Base-by-base conservation (phyloP, 1,284 basidiomycete genomes). In the Rhodotorula sp. region DNA sequence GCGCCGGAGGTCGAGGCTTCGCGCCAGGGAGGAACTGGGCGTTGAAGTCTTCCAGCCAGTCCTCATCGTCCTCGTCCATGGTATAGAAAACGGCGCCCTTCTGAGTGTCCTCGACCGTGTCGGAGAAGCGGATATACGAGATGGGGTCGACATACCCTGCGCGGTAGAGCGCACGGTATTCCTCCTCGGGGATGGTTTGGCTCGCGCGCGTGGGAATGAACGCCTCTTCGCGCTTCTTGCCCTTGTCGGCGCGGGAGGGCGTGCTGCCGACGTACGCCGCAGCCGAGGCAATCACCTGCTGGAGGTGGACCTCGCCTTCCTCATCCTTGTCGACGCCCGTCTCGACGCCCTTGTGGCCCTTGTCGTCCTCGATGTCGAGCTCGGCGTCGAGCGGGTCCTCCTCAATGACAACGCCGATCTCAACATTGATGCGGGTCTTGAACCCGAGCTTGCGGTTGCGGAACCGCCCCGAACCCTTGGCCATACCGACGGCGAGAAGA, bases 61-160 rank as follows among this genome's bases (percentile, higher is more conserved):
- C 90, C 77, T 91, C 88, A 83, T 99, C 97, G 51, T 92, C 90
- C 81, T 99, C 97, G 80, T 99, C 97, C 90, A 98, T 91, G 78
- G 89, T 91, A 81, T 99, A 98, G 9, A 89, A 87, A 80, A 90
- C 92, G 67, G 80, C 72, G 77, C 80, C 81, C 1, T 88, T 89
- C 77, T 85, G 83, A 41, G 86, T 83, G 78, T 97, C 94, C 80
- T 99, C 97, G 74, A 92, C 89, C 4, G 92, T 94, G 78, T 92
- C 88, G 17, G 93, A 95, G 61, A 89, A 92, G 72, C 89, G 88
- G 71, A 97, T 86, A 81, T 93, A 96, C 0, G 90, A 88, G 55
- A 86, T 81, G 8, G 93, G 89, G 77, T 95, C 91, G 75, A 85
- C 85, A 89, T 91, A 95, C 69, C 84, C 84, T 6, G 58, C 44